A percentile compares a stretch with the other conserved stretches of the same genome.
Conservation (phyloP, 225 moss, liverwort and hornwort genomes). For the Rhytidiadelphus loreus region DNA sequence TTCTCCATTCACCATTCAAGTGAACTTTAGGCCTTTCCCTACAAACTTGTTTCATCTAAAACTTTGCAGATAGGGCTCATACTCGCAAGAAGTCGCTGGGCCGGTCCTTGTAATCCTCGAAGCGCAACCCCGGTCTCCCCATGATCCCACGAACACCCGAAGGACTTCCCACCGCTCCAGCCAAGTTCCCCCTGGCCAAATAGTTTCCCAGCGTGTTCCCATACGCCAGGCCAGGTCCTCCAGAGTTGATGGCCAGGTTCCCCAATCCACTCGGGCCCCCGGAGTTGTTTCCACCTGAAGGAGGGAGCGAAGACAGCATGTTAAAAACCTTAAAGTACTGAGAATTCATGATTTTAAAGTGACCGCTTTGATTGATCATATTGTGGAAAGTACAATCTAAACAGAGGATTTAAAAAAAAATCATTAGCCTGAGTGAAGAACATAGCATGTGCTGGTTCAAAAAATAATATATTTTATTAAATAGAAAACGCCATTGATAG, state of each 20-base stretch:
- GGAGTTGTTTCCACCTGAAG: slow-evolving; percentile 40
- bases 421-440: neutral
- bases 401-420: neutral
- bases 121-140: slow-evolving; percentile 66
- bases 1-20: neutral
- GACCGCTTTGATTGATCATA: too few relatives aligned
- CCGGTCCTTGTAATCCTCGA: slow-evolving; percentile 97
- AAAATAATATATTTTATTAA: neutral
- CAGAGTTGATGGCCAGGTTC: slow-evolving; percentile 65
- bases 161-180: slow-evolving; percentile 49
- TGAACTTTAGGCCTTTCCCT: neutral
- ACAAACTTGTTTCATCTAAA: neutral
- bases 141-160: slow-evolving; percentile 52
- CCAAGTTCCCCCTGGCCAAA: slow-evolving; percentile 51
- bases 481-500: neutral
- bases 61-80: neutral
- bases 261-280: slow-evolving; percentile 54
- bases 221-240: slow-evolving; percentile 40
- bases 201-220: slow-evolving; percentile 63
- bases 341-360: neutral
- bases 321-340: slow-evolving; percentile 13
- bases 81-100: slow-evolving; percentile 97
- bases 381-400: neutral
- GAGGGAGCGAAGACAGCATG: slow-evolving; percentile 29
- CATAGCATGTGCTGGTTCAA: too few relatives aligned